Evolutionary conservation across 73 alveolate species (phyloP).

Genomic region (Symbiodinium pilosum): DNA sequence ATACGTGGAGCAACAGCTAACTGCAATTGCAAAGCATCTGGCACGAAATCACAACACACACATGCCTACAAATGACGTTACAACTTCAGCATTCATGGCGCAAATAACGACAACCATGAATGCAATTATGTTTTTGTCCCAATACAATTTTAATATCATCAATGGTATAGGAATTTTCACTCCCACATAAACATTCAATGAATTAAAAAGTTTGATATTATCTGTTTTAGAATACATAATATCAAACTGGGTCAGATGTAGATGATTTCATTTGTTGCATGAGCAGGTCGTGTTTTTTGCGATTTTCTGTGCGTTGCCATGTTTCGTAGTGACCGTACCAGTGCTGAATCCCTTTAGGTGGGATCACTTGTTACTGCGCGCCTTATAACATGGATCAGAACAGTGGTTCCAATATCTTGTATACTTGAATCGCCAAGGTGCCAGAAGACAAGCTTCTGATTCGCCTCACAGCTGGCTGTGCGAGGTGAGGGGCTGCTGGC

Average conservation of each 20-base stretch:
- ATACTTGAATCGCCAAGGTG: neutral
- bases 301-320: neutral
- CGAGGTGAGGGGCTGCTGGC: no score
- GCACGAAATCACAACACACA: slow-evolving; percentile 14
- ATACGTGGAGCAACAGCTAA: neutral
- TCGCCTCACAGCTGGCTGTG: no score
- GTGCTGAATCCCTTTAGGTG: no score
- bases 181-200: neutral
- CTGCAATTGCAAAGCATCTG: slow-evolving; percentile 1
- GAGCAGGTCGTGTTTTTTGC: neutral
- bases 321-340: slow-evolving; percentile 13
- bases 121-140: neutral
- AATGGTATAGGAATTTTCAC: neutral
- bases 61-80: neutral
- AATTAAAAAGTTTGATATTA: neutral
- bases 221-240: neutral
- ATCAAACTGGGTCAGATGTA: neutral
- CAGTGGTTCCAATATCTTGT: no score
- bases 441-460: slow-evolving; percentile 47
- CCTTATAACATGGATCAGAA: no score
- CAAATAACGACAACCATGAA: neutral
- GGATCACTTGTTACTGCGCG: no score
- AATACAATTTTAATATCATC: neutral
- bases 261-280: neutral
- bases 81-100: slow-evolving; percentile 27